Percentiles rank a stretch among this genome's conserved stretches.
Evolutionary conservation across 2,329 filamentous ascomycete species (phyloP).

Genomic region (Cladosporium sp.): DNA sequence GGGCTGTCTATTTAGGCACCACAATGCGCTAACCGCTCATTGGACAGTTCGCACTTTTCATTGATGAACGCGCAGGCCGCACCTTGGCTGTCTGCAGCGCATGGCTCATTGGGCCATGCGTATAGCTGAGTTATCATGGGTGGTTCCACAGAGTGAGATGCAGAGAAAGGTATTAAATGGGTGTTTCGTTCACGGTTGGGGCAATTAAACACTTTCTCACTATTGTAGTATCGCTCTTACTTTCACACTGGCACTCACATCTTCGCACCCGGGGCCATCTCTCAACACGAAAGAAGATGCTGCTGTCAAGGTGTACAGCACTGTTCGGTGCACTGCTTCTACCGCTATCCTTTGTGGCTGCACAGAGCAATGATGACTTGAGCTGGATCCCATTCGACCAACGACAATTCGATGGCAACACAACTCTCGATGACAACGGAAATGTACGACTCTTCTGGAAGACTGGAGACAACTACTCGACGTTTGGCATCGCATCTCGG

Average conservation of each 20-base stretch:
- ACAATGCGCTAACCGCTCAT: background rate
- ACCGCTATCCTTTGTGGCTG: slow-evolving; percentile 3
- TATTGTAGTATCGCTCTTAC: background rate
- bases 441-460: slow-evolving; percentile 26
- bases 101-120: background rate
- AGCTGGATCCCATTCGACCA: slow-evolving; percentile 24
- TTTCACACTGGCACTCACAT: background rate
- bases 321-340: background rate
- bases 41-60: background rate
- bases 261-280: background rate
- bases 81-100: background rate
- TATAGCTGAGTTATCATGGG: background rate
- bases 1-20: background rate
- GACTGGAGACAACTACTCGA: slow-evolving; percentile 24
- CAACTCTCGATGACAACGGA: slow-evolving; percentile 21
- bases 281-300: background rate
- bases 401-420: slow-evolving; percentile 20
- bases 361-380: slow-evolving; percentile 18
- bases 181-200: background rate
- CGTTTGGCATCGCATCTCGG: slow-evolving; percentile 24
- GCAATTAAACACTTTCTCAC: background rate
- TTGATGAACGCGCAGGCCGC: background rate
- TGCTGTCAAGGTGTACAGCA: background rate
- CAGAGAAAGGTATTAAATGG: background rate
- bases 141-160: background rate